These are phyloP conservation scores for Trichosporon sp. DNA, from an alignment of 1,284 basidiomycete species.

Conservation along the genomic window DNA sequence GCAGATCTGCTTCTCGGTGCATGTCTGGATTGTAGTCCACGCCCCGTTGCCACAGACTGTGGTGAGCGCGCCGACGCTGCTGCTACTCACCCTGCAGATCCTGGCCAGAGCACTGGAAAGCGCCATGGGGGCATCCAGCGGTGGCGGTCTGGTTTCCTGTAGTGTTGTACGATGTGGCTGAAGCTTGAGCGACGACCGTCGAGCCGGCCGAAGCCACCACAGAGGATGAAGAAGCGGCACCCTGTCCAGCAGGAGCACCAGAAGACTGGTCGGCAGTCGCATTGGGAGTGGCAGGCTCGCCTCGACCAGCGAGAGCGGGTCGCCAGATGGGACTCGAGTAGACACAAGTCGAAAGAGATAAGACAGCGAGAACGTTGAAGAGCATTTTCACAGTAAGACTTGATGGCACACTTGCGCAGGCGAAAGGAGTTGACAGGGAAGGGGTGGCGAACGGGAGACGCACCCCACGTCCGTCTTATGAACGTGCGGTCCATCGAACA, in stretches of 20 bases:
- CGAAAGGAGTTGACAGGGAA: neutral
- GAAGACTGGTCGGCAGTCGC: neutral
- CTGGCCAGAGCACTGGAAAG: slow-evolving; percentile 2
- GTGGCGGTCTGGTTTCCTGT: too few relatives aligned
- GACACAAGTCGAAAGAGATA: neutral
- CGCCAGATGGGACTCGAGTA: neutral
- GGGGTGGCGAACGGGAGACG: neutral
- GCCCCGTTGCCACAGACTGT: slow-evolving; percentile 3
- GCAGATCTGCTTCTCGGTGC: neutral
- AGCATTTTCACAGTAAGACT: neutral
- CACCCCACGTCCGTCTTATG: neutral
- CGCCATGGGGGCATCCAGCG: neutral
- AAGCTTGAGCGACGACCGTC: neutral
- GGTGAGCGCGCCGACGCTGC: neutral
- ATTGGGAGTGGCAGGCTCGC: neutral
- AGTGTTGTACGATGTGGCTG: neutral
- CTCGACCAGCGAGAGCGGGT: neutral
- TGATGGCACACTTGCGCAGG: neutral
- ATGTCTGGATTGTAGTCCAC: slow-evolving; percentile 10
- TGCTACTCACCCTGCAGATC: neutral
- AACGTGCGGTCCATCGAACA: neutral
- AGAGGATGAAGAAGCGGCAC: neutral
- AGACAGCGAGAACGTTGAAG: neutral
- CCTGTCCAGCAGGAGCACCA: neutral
- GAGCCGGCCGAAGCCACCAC: neutral